Evolutionary conservation across 257 asterid species (phyloP).

Genomic region (Solanum pennellii): DNA sequence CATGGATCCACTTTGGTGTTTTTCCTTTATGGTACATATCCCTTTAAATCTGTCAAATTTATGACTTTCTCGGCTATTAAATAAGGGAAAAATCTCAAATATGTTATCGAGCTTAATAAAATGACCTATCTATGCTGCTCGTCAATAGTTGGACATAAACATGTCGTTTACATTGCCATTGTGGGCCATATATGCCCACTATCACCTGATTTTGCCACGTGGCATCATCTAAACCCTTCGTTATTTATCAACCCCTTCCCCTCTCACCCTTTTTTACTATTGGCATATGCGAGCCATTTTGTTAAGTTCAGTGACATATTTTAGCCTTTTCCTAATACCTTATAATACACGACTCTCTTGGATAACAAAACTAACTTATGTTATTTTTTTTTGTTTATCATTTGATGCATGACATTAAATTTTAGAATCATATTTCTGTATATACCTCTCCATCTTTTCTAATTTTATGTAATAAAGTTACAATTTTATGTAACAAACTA

Average conservation of each 20-base stretch:
- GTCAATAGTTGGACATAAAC: neutral
- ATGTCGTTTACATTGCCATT: neutral
- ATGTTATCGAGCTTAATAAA: neutral
- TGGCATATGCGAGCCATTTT: neutral
- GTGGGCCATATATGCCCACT: neutral
- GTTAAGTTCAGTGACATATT: neutral
- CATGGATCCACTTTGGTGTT: neutral
- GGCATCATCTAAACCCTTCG: neutral
- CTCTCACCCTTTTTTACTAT: neutral
- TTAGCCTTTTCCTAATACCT: neutral
- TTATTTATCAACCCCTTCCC: neutral
- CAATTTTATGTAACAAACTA: neutral
- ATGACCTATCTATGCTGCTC: neutral
- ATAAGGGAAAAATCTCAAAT: neutral
- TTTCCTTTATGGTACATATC: neutral
- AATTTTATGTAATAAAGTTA: neutral
- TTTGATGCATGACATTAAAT: neutral
- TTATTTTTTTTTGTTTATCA: neutral
- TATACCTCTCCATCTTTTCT: neutral
- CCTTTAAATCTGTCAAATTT: neutral
- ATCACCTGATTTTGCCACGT: neutral
- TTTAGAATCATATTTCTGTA: neutral
- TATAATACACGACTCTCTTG: neutral
- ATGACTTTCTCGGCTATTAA: neutral
- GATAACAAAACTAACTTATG: neutral